Conservation (phyloP, 202 grass and related monocot genomes). For the Saccharum hybrid region DNA sequence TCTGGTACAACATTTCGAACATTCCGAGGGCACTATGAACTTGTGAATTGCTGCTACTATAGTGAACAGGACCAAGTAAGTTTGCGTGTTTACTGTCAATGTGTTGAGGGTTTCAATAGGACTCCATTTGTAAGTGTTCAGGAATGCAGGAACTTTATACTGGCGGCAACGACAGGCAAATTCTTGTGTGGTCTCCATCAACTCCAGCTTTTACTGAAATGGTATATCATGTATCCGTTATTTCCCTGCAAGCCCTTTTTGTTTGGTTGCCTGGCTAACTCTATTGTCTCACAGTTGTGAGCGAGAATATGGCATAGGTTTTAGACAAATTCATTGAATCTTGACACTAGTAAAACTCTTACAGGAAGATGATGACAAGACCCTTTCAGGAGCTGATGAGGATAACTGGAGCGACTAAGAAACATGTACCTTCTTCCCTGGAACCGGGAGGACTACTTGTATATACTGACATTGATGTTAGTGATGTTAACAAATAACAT, state of each 20-base stretch:
- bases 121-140: constrained; percentile 39
- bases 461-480: constrained; percentile 15
- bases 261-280: constrained; percentile 14
- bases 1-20: constrained; percentile 64
- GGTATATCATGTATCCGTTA: constrained; percentile 49
- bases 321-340: constrained; percentile 21
- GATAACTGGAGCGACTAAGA: constrained; percentile 95
- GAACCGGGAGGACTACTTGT: not conserved
- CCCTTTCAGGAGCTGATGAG: constrained; percentile 54
- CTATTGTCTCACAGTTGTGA: not conserved
- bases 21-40: constrained; percentile 84
- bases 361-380: constrained; percentile 71
- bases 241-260: constrained; percentile 4
- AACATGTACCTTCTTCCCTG: not conserved
- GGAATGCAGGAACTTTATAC: constrained; percentile 84
- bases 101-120: constrained; percentile 11
- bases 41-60: constrained; percentile 88
- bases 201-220: constrained; percentile 66
- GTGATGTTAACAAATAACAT: constrained; percentile 30
- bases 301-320: constrained; percentile 14
- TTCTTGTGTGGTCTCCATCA: constrained; percentile 92
- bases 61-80: constrained; percentile 71
- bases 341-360: constrained; percentile 24
- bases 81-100: constrained; percentile 14
- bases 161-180: constrained; percentile 95